Percentiles rank a stretch among this genome's conserved stretches.
phyloP scores from a whole-genome alignment of 495 filamentous ascomycete species.

The Penicillium malachiteum region DNA sequence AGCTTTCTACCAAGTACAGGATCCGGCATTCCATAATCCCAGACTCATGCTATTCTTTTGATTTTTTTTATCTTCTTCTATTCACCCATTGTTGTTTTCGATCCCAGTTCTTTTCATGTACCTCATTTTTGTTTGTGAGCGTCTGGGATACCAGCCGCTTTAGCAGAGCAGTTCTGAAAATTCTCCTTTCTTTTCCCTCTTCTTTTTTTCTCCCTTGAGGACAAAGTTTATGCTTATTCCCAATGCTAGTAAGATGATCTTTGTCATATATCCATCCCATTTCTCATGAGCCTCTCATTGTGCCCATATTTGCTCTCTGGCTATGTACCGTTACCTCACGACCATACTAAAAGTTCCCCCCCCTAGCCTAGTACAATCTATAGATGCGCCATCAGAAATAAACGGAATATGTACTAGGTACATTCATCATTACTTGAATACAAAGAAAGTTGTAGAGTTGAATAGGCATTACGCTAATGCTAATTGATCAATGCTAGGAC shows the following conservation, averaged over 20 bases:
- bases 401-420: too few species aligned
- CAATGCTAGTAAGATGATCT: neutral
- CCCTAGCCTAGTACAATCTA: too few species aligned
- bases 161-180: constrained; percentile 17
- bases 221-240: neutral
- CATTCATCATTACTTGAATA: too few species aligned
- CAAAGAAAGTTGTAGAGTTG: constrained; percentile 1
- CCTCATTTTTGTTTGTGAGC: neutral
- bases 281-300: neutral
- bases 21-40: constrained; percentile 8
- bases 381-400: too few species aligned
- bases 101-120: neutral
- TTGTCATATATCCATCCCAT: constrained; percentile 1
- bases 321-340: too few species aligned
- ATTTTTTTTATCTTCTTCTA: neutral
- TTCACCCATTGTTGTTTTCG: neutral
- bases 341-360: too few species aligned
- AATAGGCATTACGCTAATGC: constrained; percentile 31
- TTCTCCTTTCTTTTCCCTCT: constrained; percentile 6
- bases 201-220: neutral
- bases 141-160: constrained; percentile 3
- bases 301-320: neutral
- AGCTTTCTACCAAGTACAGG: constrained; percentile 5
- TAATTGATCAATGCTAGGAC: constrained; percentile 34
- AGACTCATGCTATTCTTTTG: neutral